Evolutionary conservation across 129 eudicot species (phyloP), one percentile per base, ranked within the genome.

Genomic region (Centrapalus pauciflorus): DNA sequence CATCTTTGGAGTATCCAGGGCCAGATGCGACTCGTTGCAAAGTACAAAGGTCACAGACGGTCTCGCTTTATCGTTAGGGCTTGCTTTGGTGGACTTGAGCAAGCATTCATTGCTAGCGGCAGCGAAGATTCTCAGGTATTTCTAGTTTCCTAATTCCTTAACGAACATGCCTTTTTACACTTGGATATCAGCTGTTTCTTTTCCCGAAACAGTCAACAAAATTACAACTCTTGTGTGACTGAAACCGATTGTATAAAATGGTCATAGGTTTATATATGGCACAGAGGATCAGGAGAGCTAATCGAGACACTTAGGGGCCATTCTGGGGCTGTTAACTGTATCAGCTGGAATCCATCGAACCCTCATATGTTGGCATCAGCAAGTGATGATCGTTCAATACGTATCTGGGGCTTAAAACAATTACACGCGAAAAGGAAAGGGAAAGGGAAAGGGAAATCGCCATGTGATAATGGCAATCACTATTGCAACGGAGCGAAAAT

Each of bases 81-180:
- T 59, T 94, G 97, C 72, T 94, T 94, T 74, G 99, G 99, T 76
- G 99, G 99, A 51, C 76, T 86, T 58, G 86, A 82, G 13, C 95
- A 94, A 69, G 82, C 93, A 30, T 94, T 94, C 70, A 79, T 94
- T 67, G 90, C 97, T 61, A 84, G 97, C 23, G 99, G 99, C 20
- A 94, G 99, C 72, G 97, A 94, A 83, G 99, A 94, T 72, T 90
- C 99, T 43, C 96, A 84, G 97, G 98, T 93, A 61, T 28, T 21
- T 65, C 43, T 8, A 34, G 43, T 55, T 14, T 55, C 17, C n/a
- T n/a, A n/a, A n/a, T n/a, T n/a, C n/a, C 7, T 23, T 14, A 45
- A 46, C 2, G 17, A 23, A 9, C 27, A 21, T 48, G 5, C 34
- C 19, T 60, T 63, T n/a, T n/a, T n/a, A n/a, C 50, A 43, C 28